phyloP scores from a whole-genome alignment of 1,284 basidiomycete genomes.

The Cutaneotrichosporon sp. region DNA sequence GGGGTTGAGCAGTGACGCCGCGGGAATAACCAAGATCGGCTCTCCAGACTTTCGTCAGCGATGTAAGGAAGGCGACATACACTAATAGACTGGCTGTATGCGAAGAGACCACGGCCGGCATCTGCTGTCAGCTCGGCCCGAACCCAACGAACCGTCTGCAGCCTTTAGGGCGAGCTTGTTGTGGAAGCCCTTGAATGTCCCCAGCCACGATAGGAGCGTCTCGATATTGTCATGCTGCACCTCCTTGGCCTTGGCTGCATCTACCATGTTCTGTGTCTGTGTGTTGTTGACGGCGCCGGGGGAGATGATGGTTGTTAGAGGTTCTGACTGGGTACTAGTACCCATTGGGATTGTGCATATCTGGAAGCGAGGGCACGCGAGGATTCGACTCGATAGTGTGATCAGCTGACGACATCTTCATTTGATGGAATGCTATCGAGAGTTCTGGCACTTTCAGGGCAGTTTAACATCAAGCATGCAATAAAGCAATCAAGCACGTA shows the following conservation, averaged over 20 bases:
- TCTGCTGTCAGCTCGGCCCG: conserved; percentile 14
- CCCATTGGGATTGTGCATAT: neutral
- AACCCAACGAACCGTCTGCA: conserved; percentile 13
- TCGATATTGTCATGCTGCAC: conserved; percentile 4
- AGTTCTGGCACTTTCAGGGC: neutral
- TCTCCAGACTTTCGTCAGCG: conserved; percentile 56
- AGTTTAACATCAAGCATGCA: neutral
- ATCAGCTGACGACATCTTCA: neutral
- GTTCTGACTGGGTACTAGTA: neutral
- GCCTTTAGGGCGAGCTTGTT: conserved; percentile 21
- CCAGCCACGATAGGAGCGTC: conserved; percentile 23
- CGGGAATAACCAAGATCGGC: conserved; percentile 66
- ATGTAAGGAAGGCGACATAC: conserved; percentile 12
- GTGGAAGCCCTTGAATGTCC: conserved; percentile 27
- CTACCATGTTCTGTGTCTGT: conserved; percentile 3
- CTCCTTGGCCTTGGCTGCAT: conserved; percentile 3
- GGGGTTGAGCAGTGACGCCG: conserved; percentile 66
- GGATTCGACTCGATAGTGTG: conserved; percentile 2
- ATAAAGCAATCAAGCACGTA: too few relatives aligned
- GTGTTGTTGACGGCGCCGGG: neutral
- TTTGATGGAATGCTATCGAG: neutral
- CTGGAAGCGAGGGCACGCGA: neutral
- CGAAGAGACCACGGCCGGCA: conserved; percentile 30
- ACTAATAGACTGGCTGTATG: conserved; percentile 17
- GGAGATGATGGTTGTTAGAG: neutral